A percentile compares a stretch with the other conserved stretches of the same genome.
Conservation (phyloP, 768 basidiomycete genomes). For the Mycena maculata region DNA sequence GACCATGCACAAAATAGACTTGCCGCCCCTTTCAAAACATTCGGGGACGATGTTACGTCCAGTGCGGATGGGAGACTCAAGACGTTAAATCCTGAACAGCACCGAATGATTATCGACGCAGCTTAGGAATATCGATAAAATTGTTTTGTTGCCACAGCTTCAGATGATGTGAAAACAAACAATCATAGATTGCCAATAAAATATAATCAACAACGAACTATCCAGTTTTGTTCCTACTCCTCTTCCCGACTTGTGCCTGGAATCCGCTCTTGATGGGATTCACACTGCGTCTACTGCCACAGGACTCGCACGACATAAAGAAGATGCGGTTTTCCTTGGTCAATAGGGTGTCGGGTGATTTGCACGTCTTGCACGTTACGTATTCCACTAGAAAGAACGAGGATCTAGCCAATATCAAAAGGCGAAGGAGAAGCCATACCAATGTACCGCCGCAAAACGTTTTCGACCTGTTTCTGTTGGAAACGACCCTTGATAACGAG, state of each 20-base stretch:
- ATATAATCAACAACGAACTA: constrained; percentile 40
- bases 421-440: constrained; percentile 64
- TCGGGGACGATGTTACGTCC: too few relatives aligned
- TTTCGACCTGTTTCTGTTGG: constrained; percentile 98
- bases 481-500: constrained; percentile 98
- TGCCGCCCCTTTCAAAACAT: too few relatives aligned
- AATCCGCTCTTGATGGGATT: constrained; percentile 98
- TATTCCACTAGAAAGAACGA: constrained; percentile 79
- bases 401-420: not conserved
- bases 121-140: too few relatives aligned
- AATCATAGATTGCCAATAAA: constrained; percentile 1
- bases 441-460: constrained; percentile 95
- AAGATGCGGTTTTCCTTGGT: constrained; percentile 99
- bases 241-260: constrained; percentile 94
- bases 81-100: too few relatives aligned
- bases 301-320: constrained; percentile 95
- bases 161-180: not conserved
- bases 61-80: too few relatives aligned
- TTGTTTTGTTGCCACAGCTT: too few relatives aligned
- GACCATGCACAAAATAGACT: too few relatives aligned
- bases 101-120: too few relatives aligned
- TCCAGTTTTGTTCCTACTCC: constrained; percentile 84
- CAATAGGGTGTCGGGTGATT: constrained; percentile 96
- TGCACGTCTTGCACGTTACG: constrained; percentile 99
- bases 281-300: constrained; percentile 91